Evolutionary conservation across 352 stramenopile genomes (phyloP).

Genomic region (Phytophthora melonis): DNA sequence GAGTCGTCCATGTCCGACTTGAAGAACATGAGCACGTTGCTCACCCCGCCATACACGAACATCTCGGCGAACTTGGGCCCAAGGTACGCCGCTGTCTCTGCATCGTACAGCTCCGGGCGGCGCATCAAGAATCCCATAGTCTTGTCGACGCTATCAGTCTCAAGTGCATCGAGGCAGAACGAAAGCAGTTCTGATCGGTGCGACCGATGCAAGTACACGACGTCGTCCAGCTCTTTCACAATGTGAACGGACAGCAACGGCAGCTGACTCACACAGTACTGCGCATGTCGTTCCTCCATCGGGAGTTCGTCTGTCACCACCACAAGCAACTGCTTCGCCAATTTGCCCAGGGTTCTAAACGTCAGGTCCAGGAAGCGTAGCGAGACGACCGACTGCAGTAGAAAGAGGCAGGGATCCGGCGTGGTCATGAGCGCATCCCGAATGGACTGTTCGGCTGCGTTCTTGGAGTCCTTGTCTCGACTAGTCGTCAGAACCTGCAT

Average conservation of each 20-base stretch:
- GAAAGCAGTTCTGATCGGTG: conserved; percentile 54
- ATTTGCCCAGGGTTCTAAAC: conserved; percentile 68
- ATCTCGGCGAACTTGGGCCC: conserved; percentile 72
- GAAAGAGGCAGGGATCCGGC: conserved; percentile 63
- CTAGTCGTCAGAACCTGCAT: conserved; percentile 76
- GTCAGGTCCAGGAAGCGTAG: conserved; percentile 71
- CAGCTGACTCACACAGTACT: conserved; percentile 69
- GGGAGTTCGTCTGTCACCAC: conserved; percentile 48
- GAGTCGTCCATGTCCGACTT: conserved; percentile 61
- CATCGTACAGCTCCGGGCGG: conserved; percentile 58
- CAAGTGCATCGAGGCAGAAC: conserved; percentile 67
- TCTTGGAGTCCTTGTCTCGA: conserved; percentile 74
- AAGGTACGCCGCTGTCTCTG: conserved; percentile 51
- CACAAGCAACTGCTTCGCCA: conserved; percentile 76
- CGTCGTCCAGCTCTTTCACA: conserved; percentile 76
- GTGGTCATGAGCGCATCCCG: conserved; percentile 55
- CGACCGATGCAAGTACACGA: conserved; percentile 58
- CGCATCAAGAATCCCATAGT: conserved; percentile 69
- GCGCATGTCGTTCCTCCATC: conserved; percentile 54
- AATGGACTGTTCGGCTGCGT: conserved; percentile 56
- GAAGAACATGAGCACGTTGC: conserved; percentile 68
- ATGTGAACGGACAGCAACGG: conserved; percentile 70
- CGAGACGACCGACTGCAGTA: conserved; percentile 58
- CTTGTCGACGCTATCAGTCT: conserved; percentile 77
- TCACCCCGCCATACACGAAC: conserved; percentile 57